These are phyloP conservation scores for Gigaspora rosea DNA, from an alignment of 192 early-diverging fungal species.

Conservation along the genomic window DNA sequence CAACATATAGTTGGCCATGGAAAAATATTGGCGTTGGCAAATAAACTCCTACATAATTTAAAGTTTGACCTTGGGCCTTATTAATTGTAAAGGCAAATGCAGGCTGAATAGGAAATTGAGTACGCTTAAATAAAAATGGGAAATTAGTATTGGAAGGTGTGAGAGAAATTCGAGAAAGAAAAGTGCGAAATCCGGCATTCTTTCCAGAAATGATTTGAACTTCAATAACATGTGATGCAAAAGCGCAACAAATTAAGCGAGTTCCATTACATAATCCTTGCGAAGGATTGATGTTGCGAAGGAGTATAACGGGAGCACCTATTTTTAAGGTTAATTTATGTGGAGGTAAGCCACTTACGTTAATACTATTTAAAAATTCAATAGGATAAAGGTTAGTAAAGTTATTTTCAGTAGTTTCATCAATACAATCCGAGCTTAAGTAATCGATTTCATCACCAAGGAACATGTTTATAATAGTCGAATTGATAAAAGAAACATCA, in stretches of 20 bases:
- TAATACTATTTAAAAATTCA: conserved; percentile 16
- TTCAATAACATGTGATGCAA: background rate
- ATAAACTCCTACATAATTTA: conserved; percentile 30
- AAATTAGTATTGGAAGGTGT: background rate
- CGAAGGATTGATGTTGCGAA: conserved; percentile 19
- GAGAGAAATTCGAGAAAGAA: background rate
- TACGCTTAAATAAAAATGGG: conserved; percentile 1
- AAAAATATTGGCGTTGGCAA: conserved; percentile 27
- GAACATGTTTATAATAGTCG: background rate
- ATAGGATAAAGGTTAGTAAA: background rate
- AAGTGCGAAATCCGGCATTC: background rate
- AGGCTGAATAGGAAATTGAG: conserved; percentile 28
- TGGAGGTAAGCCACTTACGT: background rate
- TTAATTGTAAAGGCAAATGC: conserved; percentile 37
- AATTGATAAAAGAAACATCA: conserved; percentile 32
- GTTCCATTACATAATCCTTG: conserved; percentile 27
- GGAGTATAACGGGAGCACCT: conserved; percentile 7
- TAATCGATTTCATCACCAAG: conserved; percentile 18
- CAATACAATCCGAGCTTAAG: conserved; percentile 7
- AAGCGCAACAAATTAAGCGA: background rate
- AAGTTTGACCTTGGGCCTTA: conserved; percentile 34
- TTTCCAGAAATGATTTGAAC: background rate
- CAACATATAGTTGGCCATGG: conserved; percentile 38
- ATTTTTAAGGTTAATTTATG: conserved; percentile 21
- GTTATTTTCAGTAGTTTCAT: background rate